Percentiles rank a stretch among this genome's conserved stretches.
phyloP scores from a whole-genome alignment of 1,139 yeast genomes.

The Sugiyamaella sp. region DNA sequence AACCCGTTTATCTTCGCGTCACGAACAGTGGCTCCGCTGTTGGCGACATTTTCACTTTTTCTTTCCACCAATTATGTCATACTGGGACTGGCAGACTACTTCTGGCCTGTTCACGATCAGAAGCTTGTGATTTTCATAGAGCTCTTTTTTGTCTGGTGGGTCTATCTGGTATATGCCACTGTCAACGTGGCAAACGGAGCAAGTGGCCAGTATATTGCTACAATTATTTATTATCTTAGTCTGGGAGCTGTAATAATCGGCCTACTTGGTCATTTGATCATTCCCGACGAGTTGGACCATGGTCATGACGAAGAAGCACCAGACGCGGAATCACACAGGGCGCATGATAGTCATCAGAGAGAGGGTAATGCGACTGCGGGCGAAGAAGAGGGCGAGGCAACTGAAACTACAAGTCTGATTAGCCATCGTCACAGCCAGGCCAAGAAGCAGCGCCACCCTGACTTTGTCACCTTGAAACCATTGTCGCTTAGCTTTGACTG shows the following conservation, averaged over 20 bases:
- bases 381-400: constrained; percentile 5
- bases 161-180: constrained; percentile 53
- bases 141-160: constrained; percentile 60
- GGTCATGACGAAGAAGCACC: constrained; percentile 17
- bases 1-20: constrained; percentile 68
- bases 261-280: constrained; percentile 45
- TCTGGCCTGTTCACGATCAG: constrained; percentile 69
- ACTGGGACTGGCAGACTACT: constrained; percentile 54
- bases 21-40: constrained; percentile 53
- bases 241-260: constrained; percentile 61
- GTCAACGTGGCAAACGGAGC: constrained; percentile 50
- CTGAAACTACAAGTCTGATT: constrained; percentile 19
- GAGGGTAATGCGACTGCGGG: constrained; percentile 8
- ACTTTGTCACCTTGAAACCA: constrained; percentile 18
- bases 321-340: constrained; percentile 3
- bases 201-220: constrained; percentile 63
- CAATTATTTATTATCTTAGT: constrained; percentile 55
- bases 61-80: constrained; percentile 58
- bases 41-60: constrained; percentile 51
- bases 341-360: not conserved
- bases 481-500: constrained; percentile 62
- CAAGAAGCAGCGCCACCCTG: not conserved
- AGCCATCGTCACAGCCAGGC: not conserved
- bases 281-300: constrained; percentile 27
- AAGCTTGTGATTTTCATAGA: constrained; percentile 68